Evolutionary conservation across 176 grass and related monocot genomes (phyloP).

Genomic region (Urochloa ruziziensis): DNA sequence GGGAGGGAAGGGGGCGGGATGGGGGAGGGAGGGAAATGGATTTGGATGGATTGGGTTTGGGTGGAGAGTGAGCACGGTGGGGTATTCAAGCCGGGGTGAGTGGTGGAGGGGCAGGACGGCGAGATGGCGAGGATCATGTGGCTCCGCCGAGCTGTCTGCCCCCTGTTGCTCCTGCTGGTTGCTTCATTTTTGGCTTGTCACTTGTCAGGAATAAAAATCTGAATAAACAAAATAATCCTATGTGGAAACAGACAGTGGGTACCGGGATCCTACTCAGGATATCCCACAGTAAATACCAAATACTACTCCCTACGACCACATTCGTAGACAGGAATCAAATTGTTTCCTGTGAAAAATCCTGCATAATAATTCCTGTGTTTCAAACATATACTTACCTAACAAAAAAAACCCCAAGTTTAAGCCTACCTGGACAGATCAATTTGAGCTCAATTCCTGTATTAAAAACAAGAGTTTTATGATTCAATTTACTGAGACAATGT

Average conservation of each 20-base stretch:
- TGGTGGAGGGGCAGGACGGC: constrained; percentile 31
- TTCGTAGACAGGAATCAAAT: neutral
- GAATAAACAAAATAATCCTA: neutral
- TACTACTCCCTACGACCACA: neutral
- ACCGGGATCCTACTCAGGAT: constrained; percentile 3
- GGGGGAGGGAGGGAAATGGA: constrained; percentile 36
- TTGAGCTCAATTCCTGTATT: neutral
- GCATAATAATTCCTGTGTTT: neutral
- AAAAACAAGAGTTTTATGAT: neutral
- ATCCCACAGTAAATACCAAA: constrained; percentile 2
- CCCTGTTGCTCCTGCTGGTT: constrained; percentile 5
- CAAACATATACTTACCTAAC: neutral
- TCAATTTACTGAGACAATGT: too few relatives aligned
- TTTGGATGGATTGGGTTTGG: constrained; percentile 78
- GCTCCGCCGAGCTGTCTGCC: constrained; percentile 4
- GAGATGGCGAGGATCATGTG: constrained; percentile 39
- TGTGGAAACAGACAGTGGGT: too few relatives aligned
- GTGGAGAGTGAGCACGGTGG: constrained; percentile 46
- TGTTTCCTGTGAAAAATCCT: neutral
- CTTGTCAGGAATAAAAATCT: neutral
- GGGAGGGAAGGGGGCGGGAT: constrained; percentile 21
- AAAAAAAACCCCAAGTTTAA: neutral
- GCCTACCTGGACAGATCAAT: neutral
- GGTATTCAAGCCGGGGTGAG: constrained; percentile 41
- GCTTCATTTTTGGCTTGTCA: neutral